Percentiles rank a stretch among this genome's conserved stretches.
phyloP scores from a whole-genome alignment of 2,329 filamentous ascomycete species.

The Phyllosticta paracitricarpa region DNA sequence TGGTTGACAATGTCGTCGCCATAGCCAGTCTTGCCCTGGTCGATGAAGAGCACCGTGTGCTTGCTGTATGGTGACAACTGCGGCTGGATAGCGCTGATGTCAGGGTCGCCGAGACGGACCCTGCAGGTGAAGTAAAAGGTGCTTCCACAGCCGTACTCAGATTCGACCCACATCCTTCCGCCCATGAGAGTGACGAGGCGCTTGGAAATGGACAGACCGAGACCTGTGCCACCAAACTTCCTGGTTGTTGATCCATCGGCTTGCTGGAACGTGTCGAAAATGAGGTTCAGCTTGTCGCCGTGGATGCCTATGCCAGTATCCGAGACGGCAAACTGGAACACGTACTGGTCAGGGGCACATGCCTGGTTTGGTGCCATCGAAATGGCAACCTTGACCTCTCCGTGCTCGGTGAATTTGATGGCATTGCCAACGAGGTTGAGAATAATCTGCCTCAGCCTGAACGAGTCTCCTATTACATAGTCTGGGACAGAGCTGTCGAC shows the following conservation, averaged over 20 bases:
- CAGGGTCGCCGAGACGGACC: constrained; percentile 72
- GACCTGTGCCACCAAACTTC: constrained; percentile 89
- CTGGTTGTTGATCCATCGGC: constrained; percentile 93
- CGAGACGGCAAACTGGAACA: constrained; percentile 89
- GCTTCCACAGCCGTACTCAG: constrained; percentile 81
- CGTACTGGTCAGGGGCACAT: constrained; percentile 66
- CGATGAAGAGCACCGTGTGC: constrained; percentile 88
- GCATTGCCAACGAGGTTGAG: constrained; percentile 95
- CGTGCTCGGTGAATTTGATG: constrained; percentile 97
- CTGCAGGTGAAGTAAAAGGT: constrained; percentile 95
- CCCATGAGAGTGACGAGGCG: constrained; percentile 92
- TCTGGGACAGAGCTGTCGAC: constrained; percentile 91
- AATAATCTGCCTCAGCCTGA: constrained; percentile 92
- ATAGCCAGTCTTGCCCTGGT: constrained; percentile 73
- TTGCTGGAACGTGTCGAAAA: constrained; percentile 98
- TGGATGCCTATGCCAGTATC: constrained; percentile 97
- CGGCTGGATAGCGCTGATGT: constrained; percentile 67
- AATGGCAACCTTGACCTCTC: constrained; percentile 92
- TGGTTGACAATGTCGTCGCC: constrained; percentile 68
- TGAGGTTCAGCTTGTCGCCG: constrained; percentile 87
- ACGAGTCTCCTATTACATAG: constrained; percentile 91
- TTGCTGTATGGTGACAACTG: constrained; percentile 84
- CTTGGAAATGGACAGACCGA: constrained; percentile 91
- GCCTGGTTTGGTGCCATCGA: constrained; percentile 57
- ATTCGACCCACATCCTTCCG: constrained; percentile 92